A percentile compares a stretch with the other conserved stretches of the same genome.
Evolutionary conservation across 2,329 filamentous ascomycete genomes (phyloP).

Genomic region (Exophiala bonariae): DNA sequence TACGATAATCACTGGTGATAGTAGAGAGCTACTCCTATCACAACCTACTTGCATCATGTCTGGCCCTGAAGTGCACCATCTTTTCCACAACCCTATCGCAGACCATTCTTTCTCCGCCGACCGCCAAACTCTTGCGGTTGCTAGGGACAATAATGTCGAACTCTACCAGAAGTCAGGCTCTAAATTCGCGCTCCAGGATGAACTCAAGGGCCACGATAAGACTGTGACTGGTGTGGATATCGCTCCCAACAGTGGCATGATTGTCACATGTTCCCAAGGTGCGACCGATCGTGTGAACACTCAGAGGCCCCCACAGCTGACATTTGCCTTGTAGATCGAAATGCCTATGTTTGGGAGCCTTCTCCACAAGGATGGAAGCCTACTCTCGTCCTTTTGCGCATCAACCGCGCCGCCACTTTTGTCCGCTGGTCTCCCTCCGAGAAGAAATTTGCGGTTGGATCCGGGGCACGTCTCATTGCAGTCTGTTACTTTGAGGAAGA

Average conservation of each 20-base stretch:
- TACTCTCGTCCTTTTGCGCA: constrained; percentile 91
- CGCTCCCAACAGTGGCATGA: constrained; percentile 83
- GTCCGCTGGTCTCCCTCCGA: constrained; percentile 97
- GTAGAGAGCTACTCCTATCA: constrained; percentile 99
- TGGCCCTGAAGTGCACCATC: constrained; percentile 86
- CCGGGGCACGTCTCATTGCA: constrained; percentile 90
- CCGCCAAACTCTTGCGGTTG: constrained; percentile 82
- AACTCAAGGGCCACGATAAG: constrained; percentile 96
- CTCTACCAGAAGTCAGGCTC: constrained; percentile 74
- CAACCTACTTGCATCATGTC: constrained; percentile 62
- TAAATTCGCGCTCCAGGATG: constrained; percentile 81
- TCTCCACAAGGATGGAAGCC: constrained; percentile 93
- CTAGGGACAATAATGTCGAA: constrained; percentile 85
- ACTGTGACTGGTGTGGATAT: constrained; percentile 95
- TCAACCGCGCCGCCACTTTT: constrained; percentile 94
- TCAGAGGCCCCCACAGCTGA: constrained; percentile 6
- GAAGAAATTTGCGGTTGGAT: constrained; percentile 96
- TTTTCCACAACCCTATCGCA: constrained; percentile 94
- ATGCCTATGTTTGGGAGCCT: constrained; percentile 96
- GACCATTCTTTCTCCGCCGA: constrained; percentile 98
- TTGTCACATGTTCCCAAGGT: constrained; percentile 98
- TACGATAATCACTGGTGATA: constrained; percentile 56
- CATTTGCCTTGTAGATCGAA: constrained; percentile 66
- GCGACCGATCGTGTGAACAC: constrained; percentile 24
- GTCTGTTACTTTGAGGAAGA: constrained; percentile 99